A percentile compares a stretch with the other conserved stretches of the same genome.
Evolutionary conservation across 2,329 filamentous ascomycete species (phyloP).

Genomic region (Herpotrichia juniperi): DNA sequence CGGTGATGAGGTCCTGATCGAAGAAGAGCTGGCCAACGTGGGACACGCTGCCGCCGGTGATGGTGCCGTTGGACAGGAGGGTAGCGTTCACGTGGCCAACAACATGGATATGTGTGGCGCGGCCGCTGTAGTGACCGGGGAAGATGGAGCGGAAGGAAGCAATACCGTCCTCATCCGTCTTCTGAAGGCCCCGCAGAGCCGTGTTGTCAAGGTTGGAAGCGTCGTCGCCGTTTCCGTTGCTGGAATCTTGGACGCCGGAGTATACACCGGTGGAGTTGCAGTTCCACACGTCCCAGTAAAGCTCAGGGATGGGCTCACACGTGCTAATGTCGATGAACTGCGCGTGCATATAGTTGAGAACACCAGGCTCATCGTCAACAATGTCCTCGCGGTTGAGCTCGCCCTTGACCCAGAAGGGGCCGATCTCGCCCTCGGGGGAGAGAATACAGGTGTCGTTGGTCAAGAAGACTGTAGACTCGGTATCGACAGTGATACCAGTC

Average conservation of each 20-base stretch:
- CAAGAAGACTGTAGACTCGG: conserved; percentile 6
- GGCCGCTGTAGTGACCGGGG: conserved; percentile 41
- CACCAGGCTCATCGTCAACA: conserved; percentile 50
- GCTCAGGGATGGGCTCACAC: conserved; percentile 53
- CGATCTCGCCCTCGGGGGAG: conserved; percentile 11
- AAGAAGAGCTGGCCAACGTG: conserved; percentile 68
- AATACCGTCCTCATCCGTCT: conserved; percentile 53
- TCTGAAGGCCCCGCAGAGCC: conserved; percentile 54
- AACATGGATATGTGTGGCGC: conserved; percentile 13
- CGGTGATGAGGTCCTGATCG: conserved; percentile 60
- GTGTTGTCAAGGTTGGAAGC: conserved; percentile 15
- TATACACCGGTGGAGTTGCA: conserved; percentile 17
- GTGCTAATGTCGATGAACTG: conserved; percentile 58
- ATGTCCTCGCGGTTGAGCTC: conserved; percentile 54
- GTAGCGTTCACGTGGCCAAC: conserved; percentile 32
- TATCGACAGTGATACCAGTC: neutral
- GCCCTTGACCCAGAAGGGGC: conserved; percentile 44
- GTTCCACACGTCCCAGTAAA: conserved; percentile 56
- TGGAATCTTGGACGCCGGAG: conserved; percentile 9
- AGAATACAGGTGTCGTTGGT: conserved; percentile 17
- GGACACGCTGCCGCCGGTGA: conserved; percentile 54
- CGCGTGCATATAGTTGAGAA: conserved; percentile 53
- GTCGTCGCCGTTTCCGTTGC: conserved; percentile 5
- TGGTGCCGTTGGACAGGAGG: conserved; percentile 53
- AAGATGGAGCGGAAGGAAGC: conserved; percentile 53